These are phyloP conservation scores for Sporothrix curviconia DNA, from an alignment of 2,329 filamentous ascomycete species.

Conservation along the genomic window DNA sequence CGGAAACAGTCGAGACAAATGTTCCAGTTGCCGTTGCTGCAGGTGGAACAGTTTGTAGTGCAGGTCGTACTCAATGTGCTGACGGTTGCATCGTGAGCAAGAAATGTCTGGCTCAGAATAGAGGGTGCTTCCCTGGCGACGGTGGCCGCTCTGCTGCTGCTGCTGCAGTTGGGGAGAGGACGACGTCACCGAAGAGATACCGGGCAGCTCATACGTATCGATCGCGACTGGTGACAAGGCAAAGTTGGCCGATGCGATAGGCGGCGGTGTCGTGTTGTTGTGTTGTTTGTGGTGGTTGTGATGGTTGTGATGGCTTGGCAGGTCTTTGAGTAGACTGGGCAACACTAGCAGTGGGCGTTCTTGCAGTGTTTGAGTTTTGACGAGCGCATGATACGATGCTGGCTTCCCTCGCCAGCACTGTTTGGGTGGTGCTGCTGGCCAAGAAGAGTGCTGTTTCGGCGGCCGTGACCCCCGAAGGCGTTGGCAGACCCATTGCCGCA, in stretches of 20 bases:
- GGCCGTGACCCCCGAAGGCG: no score
- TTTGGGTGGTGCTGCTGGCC: neutral
- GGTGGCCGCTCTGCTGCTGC: neutral
- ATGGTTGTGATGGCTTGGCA: no score
- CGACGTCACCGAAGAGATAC: neutral
- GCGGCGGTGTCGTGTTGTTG: neutral
- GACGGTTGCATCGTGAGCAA: conserved; percentile 64
- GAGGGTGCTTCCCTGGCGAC: conserved; percentile 34
- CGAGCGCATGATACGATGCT: neutral
- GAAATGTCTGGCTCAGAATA: conserved; percentile 65
- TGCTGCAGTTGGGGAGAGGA: neutral
- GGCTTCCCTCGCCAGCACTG: neutral
- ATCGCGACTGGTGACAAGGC: conserved; percentile 11
- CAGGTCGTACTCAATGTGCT: conserved; percentile 74
- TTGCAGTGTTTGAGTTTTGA: no score
- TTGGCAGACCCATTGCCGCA: conserved; percentile 11
- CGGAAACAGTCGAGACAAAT: conserved; percentile 79
- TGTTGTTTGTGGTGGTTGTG: no score
- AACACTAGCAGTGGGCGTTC: no score
- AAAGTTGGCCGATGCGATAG: conserved; percentile 4
- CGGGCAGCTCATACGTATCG: conserved; percentile 10
- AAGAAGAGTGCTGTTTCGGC: neutral
- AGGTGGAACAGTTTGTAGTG: conserved; percentile 77
- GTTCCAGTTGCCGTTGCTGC: conserved; percentile 65
- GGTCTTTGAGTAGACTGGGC: no score